phyloP scores from a whole-genome alignment of 2,329 filamentous ascomycete genomes.

The Cytospora piceae region DNA sequence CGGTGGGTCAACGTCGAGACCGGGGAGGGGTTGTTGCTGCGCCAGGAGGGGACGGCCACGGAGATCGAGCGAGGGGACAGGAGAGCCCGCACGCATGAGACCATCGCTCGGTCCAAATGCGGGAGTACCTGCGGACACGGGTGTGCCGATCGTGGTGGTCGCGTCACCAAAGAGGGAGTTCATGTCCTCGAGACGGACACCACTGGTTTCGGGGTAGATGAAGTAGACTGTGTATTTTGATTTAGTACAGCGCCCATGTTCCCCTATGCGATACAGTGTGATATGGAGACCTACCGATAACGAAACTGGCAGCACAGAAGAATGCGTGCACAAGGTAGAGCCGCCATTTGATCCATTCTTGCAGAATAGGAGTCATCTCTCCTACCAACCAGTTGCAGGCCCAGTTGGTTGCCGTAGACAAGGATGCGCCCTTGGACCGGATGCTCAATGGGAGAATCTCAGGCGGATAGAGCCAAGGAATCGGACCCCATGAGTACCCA shows the following conservation, averaged over 20 bases:
- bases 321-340: slow-evolving; percentile 95
- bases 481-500: slow-evolving; percentile 92
- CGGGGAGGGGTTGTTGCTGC: slow-evolving; percentile 73
- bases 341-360: slow-evolving; percentile 91
- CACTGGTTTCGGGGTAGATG: slow-evolving; percentile 95
- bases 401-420: slow-evolving; percentile 97
- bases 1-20: slow-evolving; percentile 80
- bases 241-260: slow-evolving; percentile 31
- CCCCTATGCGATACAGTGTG: neutral
- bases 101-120: slow-evolving; percentile 74
- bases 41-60: slow-evolving; percentile 58
- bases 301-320: slow-evolving; percentile 93
- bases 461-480: slow-evolving; percentile 98
- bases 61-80: slow-evolving; percentile 75
- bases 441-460: slow-evolving; percentile 97
- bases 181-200: slow-evolving; percentile 96
- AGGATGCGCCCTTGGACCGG: slow-evolving; percentile 91
- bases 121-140: slow-evolving; percentile 76
- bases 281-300: slow-evolving; percentile 74
- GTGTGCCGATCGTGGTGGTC: slow-evolving; percentile 78
- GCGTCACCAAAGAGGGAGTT: slow-evolving; percentile 92
- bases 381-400: slow-evolving; percentile 98
- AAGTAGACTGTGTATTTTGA: slow-evolving; percentile 74
- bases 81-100: slow-evolving; percentile 77
- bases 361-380: slow-evolving; percentile 89